Base-by-base conservation (phyloP, 805 yeast species). In the Metschnikowia anglica region DNA sequence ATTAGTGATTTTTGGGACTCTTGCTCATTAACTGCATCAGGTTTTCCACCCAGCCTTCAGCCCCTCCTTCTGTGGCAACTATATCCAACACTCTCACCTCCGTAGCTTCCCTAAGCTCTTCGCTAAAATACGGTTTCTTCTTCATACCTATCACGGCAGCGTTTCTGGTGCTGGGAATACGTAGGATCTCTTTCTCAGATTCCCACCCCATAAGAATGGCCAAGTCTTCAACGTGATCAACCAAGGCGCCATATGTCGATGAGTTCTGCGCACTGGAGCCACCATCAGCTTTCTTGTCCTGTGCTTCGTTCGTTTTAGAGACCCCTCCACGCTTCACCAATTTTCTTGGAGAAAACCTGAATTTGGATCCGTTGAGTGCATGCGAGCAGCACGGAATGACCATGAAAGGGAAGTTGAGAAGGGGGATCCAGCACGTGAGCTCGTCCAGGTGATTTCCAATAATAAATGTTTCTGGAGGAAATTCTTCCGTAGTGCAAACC, bases 381-480 rank as follows among this genome's bases (percentile, higher is more conserved):
- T 91, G 96, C 0, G 97, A 89, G 61, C 98, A 91, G 61, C 98
- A 91, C 9, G 98, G 98, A 31, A 91, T 87, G 8, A 88, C 96
- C 71, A 91, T 70, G 60, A 88, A 91, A 5, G 97, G 96, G 48
- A 75, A 85, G 0, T 88, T 89, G 9, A 91, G 65, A 9, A 91
- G 66, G 3, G 98, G 98, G 27, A 91, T 81, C 97, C 98, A 91
- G 52, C 96, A 85, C 0, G 97, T 90, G 43, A 91, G 72, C 59
- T 91, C 98, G 61, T 91, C 98, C 1, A 96, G 86, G 59, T 91
- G 98, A 60, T 91, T 91, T 1, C 98, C 98, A 34, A 91, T 89
- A 26, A 90, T 64, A 55, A 91, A 91, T 0, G 96, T 83, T 52
- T 83, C 76, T 17, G 67, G 60, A 0, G 88, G 82, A 48, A 84